A percentile compares a stretch with the other conserved stretches of the same genome.
These are phyloP conservation scores for Lignosus rhinocerotis DNA, from an alignment of 1,284 basidiomycete species.

Conservation along the genomic window DNA sequence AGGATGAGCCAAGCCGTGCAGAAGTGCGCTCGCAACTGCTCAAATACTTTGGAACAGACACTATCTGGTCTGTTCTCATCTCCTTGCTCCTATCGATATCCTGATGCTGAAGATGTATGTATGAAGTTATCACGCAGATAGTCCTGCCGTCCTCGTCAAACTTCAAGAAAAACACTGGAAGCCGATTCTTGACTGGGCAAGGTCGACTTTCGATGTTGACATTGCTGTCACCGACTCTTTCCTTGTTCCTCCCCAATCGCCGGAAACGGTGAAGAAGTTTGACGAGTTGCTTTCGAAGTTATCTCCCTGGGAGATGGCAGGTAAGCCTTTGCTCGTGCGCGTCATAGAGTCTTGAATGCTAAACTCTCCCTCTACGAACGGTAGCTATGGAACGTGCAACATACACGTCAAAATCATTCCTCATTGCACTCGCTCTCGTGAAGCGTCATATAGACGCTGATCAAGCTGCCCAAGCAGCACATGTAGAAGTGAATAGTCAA, in stretches of 20 bases:
- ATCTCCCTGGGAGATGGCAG: slow-evolving; percentile 86
- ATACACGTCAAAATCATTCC: slow-evolving; percentile 89
- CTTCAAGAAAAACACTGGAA: slow-evolving; percentile 91
- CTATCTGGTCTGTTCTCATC: slow-evolving; percentile 71
- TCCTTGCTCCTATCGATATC: not conserved
- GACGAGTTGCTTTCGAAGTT: slow-evolving; percentile 58
- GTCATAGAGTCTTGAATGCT: not conserved
- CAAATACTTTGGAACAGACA: slow-evolving; percentile 93
- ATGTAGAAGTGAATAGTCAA: slow-evolving; percentile 94
- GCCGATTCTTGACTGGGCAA: slow-evolving; percentile 83
- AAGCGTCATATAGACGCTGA: slow-evolving; percentile 78
- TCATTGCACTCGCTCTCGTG: slow-evolving; percentile 86
- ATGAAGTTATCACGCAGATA: slow-evolving; percentile 79
- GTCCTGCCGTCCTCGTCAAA: slow-evolving; percentile 73
- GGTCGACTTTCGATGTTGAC: slow-evolving; percentile 63
- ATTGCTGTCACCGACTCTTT: slow-evolving; percentile 72
- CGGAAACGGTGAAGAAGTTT: slow-evolving; percentile 65
- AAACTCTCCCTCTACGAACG: not conserved
- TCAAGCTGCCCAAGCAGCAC: slow-evolving; percentile 82
- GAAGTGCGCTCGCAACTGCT: slow-evolving; percentile 76
- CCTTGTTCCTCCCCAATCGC: slow-evolving; percentile 66
- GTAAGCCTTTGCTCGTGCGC: slow-evolving; percentile 43
- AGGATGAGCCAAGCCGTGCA: slow-evolving; percentile 54
- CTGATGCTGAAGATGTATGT: too few species aligned
- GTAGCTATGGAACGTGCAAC: slow-evolving; percentile 91